Base-by-base conservation (phyloP, 2,329 filamentous ascomycete genomes). In the Epichloe coenophiala region DNA sequence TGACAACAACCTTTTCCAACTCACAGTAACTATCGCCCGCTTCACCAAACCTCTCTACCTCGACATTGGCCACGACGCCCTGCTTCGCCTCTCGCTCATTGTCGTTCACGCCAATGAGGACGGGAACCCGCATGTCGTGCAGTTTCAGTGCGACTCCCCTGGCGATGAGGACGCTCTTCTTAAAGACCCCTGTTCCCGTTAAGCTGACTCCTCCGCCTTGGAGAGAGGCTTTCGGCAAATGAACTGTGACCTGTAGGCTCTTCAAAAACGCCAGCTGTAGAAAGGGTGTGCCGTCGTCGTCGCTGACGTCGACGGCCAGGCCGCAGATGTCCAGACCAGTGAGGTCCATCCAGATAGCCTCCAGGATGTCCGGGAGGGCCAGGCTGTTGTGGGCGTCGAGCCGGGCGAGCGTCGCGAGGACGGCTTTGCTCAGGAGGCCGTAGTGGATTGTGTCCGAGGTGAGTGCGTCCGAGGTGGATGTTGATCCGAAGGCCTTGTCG, bases 401-500 rank as follows among this genome's bases (percentile, higher is more conserved):
- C n/a, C 63, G 54, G 44, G 66, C 63, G 27, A 82, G 60, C 12
- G 68, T 68, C 23, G 65, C 63, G 35, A 83, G 67, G 13, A 89
- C 71, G 0, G 72, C 71, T 66, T 88, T 88, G 68, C 80, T 82
- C 13, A 89, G 71, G 9, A 70, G 73, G 2, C 86, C 85, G 60
- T 90, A 90, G 67, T 90, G 83, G 23, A 88, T 78, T 2, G 86
- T 89, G 61, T 84, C 84, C n/a, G 66, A 65, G 44, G 79, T 75
- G 36, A 90, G 74, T 8, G 68, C 68, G 66, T 90, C 86, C 4
- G 65, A 64, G 1, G 71, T 59, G 0, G 81, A 79, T 1, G 83
- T 78, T 0, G 74, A 70, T 45, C 68, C 68, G 60, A 88, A 88
- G 0, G 73, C 64, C 7, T 67, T 60, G 13, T 66, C 63, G 53